Evolutionary conservation across 345 rosid genomes (phyloP), one percentile per base, ranked within the genome.

Genomic region (Populus tremula): DNA sequence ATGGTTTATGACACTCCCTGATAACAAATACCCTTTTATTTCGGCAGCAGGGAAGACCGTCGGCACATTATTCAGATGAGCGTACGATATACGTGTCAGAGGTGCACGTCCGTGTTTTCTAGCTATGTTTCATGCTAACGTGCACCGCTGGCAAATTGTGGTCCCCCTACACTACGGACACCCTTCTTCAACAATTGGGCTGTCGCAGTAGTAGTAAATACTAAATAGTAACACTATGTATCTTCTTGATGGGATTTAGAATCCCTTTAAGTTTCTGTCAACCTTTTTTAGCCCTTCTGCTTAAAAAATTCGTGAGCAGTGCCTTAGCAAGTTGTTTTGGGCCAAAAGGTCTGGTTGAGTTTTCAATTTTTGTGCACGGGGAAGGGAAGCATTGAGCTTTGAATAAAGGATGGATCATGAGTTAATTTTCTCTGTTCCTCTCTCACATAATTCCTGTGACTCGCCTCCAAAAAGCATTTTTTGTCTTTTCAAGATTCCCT

Each of bases 401-500:
- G 78, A 77, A 63, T 49, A 77, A 38, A 38, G 69, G 43, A 50
- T 65, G 69, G 61, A 38, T 63, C 20, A 61, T 73, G 66, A 67
- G 75, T 76, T 74, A 59, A 66, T 41, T 79, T 76, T 83, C 79
- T 79, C 83, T 50, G 78, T 76, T 76, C 43, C 76, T 64, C 62
- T 75, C 35, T 31, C 47, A 38, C 56, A 33, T 68, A 54, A 74
- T 81, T 77, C 88, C 85, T 75, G 86, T 87, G 84, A 79, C 61
- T 82, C 85, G 41, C 82, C 84, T 85, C 85, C 81, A 80, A 77
- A 87, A 86, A 87, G 90, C 82, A 68, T 71, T 35, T 87, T 82
- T 90, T 86, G 90, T 88, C 87, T 72, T 66, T 69, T 73, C 77
- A 71, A 68, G 71, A 72, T 77, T 72, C 71, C 72, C 62, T 69